A percentile compares a stretch with the other conserved stretches of the same genome.
phyloP scores from a whole-genome alignment of 805 yeast species.

The Metschnikowia lochheadii region DNA sequence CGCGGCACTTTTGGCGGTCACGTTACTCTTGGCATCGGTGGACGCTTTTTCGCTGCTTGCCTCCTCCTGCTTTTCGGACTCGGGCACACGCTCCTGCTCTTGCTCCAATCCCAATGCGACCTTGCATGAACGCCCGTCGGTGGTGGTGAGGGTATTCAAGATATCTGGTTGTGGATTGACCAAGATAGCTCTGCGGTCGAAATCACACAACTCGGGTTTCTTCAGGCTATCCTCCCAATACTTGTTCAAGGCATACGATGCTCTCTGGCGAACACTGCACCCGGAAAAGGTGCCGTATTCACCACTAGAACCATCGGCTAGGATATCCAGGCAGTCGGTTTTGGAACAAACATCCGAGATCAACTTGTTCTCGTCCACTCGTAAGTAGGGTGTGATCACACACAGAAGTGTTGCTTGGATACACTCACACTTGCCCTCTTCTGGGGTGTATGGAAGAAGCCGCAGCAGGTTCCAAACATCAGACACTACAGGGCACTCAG shows the following conservation, averaged over 20 bases:
- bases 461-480: conserved; percentile 12
- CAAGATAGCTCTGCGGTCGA: conserved; percentile 21
- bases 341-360: conserved; percentile 32
- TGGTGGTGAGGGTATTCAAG: conserved; percentile 16
- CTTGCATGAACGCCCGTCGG: conserved; percentile 26
- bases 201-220: conserved; percentile 22
- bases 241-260: conserved; percentile 40
- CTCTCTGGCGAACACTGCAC: conserved; percentile 35
- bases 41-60: neutral
- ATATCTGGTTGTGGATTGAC: conserved; percentile 19
- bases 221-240: conserved; percentile 24
- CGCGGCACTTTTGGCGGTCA: conserved; percentile 7
- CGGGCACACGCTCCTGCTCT: neutral
- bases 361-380: conserved; percentile 19
- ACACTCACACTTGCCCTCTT: conserved; percentile 42
- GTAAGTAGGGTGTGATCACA: conserved; percentile 25
- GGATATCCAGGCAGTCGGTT: conserved; percentile 38
- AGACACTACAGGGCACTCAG: conserved; percentile 9
- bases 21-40: conserved; percentile 1
- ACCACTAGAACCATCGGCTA: conserved; percentile 33
- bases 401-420: conserved; percentile 38
- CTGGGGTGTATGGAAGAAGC: conserved; percentile 39
- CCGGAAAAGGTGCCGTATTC: conserved; percentile 41
- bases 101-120: conserved; percentile 4
- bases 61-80: neutral